Percentiles rank a stretch among this genome's conserved stretches.
phyloP scores from a whole-genome alignment of 2,329 filamentous ascomycete species.

The Aspergillus aculeatus region DNA sequence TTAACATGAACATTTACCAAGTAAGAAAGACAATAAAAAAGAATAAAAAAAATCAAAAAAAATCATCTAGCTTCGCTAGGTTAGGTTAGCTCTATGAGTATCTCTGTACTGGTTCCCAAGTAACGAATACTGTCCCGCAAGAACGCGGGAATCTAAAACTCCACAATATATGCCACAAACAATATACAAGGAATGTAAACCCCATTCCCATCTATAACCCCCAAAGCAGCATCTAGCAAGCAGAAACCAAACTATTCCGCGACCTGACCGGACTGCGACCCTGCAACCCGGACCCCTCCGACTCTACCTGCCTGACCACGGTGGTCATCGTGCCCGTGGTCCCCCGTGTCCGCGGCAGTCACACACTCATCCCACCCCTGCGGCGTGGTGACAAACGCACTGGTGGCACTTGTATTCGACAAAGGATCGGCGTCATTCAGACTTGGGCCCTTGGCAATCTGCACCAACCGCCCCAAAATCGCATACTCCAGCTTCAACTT shows the following conservation, averaged over 20 bases:
- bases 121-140: too few species aligned
- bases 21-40: too few species aligned
- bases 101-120: too few species aligned
- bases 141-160: too few species aligned
- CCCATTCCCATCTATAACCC: too few species aligned
- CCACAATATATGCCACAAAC: too few species aligned
- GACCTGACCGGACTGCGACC: background rate
- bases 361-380: background rate
- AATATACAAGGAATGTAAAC: too few species aligned
- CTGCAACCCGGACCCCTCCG: background rate
- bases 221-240: background rate
- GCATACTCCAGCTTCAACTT: slow-evolving; percentile 56
- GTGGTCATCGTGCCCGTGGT: background rate
- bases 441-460: slow-evolving; percentile 5
- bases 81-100: too few species aligned
- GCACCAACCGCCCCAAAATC: slow-evolving; percentile 49
- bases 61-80: too few species aligned
- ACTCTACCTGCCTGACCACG: background rate
- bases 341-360: background rate
- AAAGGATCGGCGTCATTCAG: background rate
- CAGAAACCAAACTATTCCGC: background rate
- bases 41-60: too few species aligned
- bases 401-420: background rate
- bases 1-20: too few species aligned
- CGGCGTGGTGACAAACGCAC: background rate